phyloP scores from a whole-genome alignment of 495 filamentous ascomycete genomes.

The Podospora pseudocomata region DNA sequence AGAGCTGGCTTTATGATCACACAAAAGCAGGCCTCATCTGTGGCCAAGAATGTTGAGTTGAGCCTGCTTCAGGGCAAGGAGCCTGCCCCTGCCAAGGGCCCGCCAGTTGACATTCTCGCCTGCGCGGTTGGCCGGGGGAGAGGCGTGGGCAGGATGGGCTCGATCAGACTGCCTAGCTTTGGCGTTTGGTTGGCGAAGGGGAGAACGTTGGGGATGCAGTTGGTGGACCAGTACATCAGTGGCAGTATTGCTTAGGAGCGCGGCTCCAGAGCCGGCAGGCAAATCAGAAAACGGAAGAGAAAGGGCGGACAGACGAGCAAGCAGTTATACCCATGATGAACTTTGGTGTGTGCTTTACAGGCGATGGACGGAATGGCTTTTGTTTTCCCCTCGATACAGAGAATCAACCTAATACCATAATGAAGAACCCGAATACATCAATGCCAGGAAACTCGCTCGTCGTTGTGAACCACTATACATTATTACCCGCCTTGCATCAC shows the following conservation, averaged over 20 bases:
- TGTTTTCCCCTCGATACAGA: not conserved
- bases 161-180: slow-evolving; percentile 38
- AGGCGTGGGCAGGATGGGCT: slow-evolving; percentile 38
- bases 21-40: slow-evolving; percentile 46
- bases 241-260: slow-evolving; percentile 35
- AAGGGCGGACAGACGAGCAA: not conserved
- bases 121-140: slow-evolving; percentile 39
- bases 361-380: not conserved
- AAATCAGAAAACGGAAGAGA: not conserved
- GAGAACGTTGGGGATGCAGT: slow-evolving; percentile 35
- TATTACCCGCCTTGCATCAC: slow-evolving; percentile 25
- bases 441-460: not conserved
- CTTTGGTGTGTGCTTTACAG: not conserved
- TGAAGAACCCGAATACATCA: not conserved
- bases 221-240: slow-evolving; percentile 35
- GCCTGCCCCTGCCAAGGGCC: slow-evolving; percentile 36
- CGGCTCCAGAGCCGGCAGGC: not conserved
- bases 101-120: slow-evolving; percentile 42
- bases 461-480: not conserved
- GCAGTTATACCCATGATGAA: slow-evolving; percentile 1
- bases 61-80: slow-evolving; percentile 31
- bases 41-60: slow-evolving; percentile 44
- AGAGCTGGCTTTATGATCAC: slow-evolving; percentile 44
- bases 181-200: slow-evolving; percentile 44
- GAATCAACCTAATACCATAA: not conserved